Conservation (phyloP, 331 rosid genomes). For the Prunus yedoensis region DNA sequence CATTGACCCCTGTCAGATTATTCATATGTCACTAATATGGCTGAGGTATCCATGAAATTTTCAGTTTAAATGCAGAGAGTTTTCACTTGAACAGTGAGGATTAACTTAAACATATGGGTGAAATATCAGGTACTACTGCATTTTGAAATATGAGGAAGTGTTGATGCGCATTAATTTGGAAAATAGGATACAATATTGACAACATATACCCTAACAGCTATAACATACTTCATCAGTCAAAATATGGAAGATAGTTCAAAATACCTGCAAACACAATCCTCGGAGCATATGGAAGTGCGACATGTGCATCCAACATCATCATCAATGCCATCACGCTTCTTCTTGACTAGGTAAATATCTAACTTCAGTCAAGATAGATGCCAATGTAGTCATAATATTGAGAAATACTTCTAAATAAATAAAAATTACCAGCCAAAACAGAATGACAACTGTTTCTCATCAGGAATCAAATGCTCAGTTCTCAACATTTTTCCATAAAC, state of each 20-base stretch:
- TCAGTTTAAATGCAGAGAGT: neutral
- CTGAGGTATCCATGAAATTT: neutral
- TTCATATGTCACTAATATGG: neutral
- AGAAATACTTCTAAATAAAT: neutral
- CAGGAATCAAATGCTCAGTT: conserved; percentile 3
- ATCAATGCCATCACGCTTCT: conserved; percentile 69
- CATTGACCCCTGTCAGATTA: conserved; percentile 73
- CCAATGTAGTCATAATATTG: conserved; percentile 13
- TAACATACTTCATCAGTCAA: neutral
- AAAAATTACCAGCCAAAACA: neutral
- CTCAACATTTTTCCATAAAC: neutral
- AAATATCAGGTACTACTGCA: neutral
- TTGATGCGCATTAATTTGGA: neutral
- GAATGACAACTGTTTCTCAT: neutral
- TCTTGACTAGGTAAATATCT: conserved; percentile 85
- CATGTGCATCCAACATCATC: conserved; percentile 79
- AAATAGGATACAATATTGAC: neutral
- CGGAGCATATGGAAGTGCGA: conserved; percentile 62
- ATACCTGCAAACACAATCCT: conserved; percentile 93
- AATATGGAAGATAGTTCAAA: conserved; percentile 13
- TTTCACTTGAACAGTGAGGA: neutral
- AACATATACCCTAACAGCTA: neutral
- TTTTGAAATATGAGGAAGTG: neutral
- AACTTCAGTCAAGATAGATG: conserved; percentile 46
- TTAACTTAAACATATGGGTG: neutral